Conservation (phyloP, 2,329 filamentous ascomycete genomes). For the Metarhizium humberi region DNA sequence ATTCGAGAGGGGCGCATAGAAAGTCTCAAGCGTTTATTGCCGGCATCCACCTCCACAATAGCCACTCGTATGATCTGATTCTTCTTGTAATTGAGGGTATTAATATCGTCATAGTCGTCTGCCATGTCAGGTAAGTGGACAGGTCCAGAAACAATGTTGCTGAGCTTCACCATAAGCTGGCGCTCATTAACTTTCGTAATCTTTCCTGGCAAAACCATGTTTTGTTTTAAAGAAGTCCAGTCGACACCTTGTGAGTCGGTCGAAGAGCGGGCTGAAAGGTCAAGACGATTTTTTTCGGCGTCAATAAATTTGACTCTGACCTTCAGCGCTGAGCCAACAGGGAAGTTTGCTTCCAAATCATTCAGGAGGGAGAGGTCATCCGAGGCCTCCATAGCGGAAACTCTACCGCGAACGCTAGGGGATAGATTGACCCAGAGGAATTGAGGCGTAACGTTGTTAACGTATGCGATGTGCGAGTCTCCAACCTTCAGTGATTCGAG, state of each 20-base stretch:
- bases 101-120: conserved; percentile 77
- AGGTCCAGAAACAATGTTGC: conserved; percentile 67
- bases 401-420: conserved; percentile 75
- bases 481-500: conserved; percentile 66
- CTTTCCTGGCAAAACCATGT: conserved; percentile 73
- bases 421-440: conserved; percentile 87
- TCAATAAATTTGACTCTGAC: conserved; percentile 72
- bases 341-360: conserved; percentile 71
- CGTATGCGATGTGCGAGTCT: conserved; percentile 67
- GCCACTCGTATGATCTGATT: conserved; percentile 86
- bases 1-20: conserved; percentile 83
- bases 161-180: conserved; percentile 77
- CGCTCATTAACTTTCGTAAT: conserved; percentile 81
- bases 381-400: conserved; percentile 74
- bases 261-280: conserved; percentile 70
- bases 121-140: conserved; percentile 75
- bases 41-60: conserved; percentile 66
- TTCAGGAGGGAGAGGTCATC: conserved; percentile 75
- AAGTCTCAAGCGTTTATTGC: conserved; percentile 76
- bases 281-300: conserved; percentile 61
- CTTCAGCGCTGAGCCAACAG: conserved; percentile 78
- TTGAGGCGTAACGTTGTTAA: conserved; percentile 79
- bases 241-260: conserved; percentile 40
- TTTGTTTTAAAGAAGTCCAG: conserved; percentile 63
- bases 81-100: conserved; percentile 66